Evolutionary conservation across 768 basidiomycete genomes (phyloP), one percentile per base, ranked within the genome.

Genomic region (Paxillus ammoniavirescens): DNA sequence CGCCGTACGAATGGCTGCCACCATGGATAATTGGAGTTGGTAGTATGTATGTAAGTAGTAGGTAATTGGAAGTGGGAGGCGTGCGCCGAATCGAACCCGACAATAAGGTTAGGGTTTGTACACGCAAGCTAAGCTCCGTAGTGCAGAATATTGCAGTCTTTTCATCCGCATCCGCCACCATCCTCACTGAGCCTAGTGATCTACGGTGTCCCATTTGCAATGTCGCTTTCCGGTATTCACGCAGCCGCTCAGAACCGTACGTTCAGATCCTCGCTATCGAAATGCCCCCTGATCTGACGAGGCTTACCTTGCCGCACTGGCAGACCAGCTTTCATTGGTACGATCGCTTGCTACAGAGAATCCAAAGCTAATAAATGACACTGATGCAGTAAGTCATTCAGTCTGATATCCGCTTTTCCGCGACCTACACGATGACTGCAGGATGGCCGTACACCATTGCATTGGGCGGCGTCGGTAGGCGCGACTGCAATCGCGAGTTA

Each of bases 401-500:
- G 5, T 42, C 43, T 26, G 21, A 0, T 36, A 5, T 0, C 5
- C 2, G 8, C 12, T 3, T 9, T 3, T 1, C 0, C 4, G 12
- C 8, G 18, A 18, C 23, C 6, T 26, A 37, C 17, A 4, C 5
- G 50, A 35, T 15, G 12, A 17, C 42, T 41, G 49, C 54, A 91
- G 89, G 91, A 93, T 66, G 85, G 78, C 37, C 77, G 91, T 33
- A 90, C 91, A 0, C 81, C 91, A 8, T 71, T 93, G n/a, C 91
- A 93, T 63, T 92, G 90, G 89, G 88, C 90, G 52, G 83, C 90
- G 12, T 86, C 85, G 10, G 82, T 82, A 17, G 90, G 89, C 47
- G 79, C 85, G 38, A 67, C 82, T 51, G 87, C 89, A 50, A 83
- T 90, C 56, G 78, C 66, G 28, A 75, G 80, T 50, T 88, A 82